A percentile compares a stretch with the other conserved stretches of the same genome.
Evolutionary conservation across 1,284 basidiomycete species (phyloP).

Genomic region (Sporisorium sorghi): DNA sequence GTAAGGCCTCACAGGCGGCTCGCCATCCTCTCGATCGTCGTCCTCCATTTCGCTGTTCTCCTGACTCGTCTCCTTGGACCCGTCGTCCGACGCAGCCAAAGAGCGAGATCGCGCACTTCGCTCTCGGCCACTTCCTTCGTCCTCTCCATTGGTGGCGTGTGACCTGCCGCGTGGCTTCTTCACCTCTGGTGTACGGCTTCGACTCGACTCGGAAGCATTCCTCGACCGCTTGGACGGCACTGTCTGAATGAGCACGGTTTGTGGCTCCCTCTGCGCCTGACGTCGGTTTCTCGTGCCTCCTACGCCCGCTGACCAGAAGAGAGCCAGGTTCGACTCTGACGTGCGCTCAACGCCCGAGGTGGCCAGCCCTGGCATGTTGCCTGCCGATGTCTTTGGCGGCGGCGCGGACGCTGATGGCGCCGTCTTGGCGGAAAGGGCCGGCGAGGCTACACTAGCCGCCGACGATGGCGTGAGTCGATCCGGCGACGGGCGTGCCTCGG

Average conservation of each 20-base stretch:
- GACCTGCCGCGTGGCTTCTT: conserved; percentile 38
- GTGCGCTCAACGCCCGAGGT: conserved; percentile 67
- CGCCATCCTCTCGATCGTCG: conserved; percentile 24
- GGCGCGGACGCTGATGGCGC: conserved; percentile 25
- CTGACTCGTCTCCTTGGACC: conserved; percentile 29
- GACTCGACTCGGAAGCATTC: conserved; percentile 39
- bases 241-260: conserved; percentile 26
- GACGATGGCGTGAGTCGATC: conserved; percentile 18
- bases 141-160: conserved; percentile 19
- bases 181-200: conserved; percentile 45
- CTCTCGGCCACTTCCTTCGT: conserved; percentile 37
- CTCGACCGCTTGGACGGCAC: conserved; percentile 37
- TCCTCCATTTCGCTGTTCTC: conserved; percentile 41
- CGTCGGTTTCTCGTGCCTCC: conserved; percentile 59
- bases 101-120: conserved; percentile 33
- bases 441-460: conserved; percentile 7
- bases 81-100: conserved; percentile 30
- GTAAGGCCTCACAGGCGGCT: conserved; percentile 30
- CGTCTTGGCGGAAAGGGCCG: conserved; percentile 15
- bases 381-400: conserved; percentile 19
- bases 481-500: conserved; percentile 21
- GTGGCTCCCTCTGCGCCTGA: conserved; percentile 56
- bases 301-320: conserved; percentile 67
- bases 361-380: conserved; percentile 55
- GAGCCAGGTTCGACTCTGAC: conserved; percentile 65